Base-by-base conservation (phyloP, 768 basidiomycete genomes). In the Amanita pseudoporphyria region DNA sequence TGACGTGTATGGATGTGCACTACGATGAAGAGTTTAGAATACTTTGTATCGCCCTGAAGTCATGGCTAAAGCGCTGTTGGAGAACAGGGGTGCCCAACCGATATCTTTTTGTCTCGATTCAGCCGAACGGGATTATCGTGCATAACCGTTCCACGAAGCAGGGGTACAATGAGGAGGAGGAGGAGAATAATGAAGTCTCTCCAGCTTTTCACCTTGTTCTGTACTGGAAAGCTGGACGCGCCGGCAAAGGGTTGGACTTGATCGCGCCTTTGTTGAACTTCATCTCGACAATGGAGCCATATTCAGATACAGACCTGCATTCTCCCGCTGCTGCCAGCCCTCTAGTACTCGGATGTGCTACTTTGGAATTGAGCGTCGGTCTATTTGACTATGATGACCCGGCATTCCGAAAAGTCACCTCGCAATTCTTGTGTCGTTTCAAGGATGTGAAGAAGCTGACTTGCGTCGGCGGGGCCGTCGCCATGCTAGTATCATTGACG, bases 81-180 rank as follows among this genome's bases (percentile, higher is more conserved):
- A 18, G 14, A 3, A 18, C 45, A 33, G n/a, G 22, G 21, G n/a
- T 24, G 22, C 33, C 22, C 7, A 47, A 37, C 22, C 12, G 6
- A 14, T 38, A 47, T 37, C 22, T 47, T 19, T 47, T 21, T 9
- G 22, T 47, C 22, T 47, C 33, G 35, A 47, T 47, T 2, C 30
- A 37, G n/a, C 45, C 45, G n/a, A 21, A 37, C 5, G 45, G 45
- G 18, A 45, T 45, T 30, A 45, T 37, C n/a, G 35, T 47, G 19
- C 45, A 47, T 26, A 47, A 47, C 26, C 36, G 45, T 7, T 32
- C 32, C 14, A 35, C 24, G 45, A 47, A 21, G 9, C 21, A 47
- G 21, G 10, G 37, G 5, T 4, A 6, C 5, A 9, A 44, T 3
- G 19, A 6, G 16, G 19, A 31, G 9, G 9, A n/a, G n/a, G 10